Percentiles rank a stretch among this genome's conserved stretches.
Evolutionary conservation across 306 rosid species (phyloP).

Genomic region (Betula pendula): DNA sequence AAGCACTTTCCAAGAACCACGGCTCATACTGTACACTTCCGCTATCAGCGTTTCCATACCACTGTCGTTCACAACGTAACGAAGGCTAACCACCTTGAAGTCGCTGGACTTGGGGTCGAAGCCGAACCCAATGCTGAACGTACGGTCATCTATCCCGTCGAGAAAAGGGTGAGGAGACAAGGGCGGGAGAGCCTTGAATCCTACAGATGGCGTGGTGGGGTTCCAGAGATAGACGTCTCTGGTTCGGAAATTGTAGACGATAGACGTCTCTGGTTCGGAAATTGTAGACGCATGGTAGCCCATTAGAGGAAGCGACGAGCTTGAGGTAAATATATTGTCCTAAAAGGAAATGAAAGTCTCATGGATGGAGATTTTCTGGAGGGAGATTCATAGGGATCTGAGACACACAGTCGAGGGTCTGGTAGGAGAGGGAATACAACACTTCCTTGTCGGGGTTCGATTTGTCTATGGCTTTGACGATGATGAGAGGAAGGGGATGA

Average conservation of each 20-base stretch:
- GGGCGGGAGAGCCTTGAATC: neutral
- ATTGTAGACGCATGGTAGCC: neutral
- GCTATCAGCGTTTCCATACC: neutral
- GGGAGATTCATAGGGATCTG: neutral
- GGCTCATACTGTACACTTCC: neutral
- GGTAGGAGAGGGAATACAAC: neutral
- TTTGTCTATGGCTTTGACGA: neutral
- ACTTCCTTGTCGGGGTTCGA: neutral
- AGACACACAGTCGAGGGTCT: neutral
- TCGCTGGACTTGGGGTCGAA: neutral
- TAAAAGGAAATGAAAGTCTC: accelerated
- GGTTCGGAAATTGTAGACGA: too few species aligned
- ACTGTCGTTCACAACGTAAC: too few species aligned
- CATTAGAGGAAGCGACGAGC: neutral
- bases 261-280: too few species aligned
- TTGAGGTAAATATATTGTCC: neutral
- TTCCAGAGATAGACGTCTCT: neutral
- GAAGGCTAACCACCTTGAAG: neutral
- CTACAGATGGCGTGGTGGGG: neutral
- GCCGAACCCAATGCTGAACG: neutral
- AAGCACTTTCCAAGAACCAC: neutral
- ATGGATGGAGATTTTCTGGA: neutral
- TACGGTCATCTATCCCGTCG: too few species aligned
- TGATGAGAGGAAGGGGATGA: neutral
- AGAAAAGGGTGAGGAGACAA: neutral